Evolutionary conservation across 2,329 filamentous ascomycete species (phyloP).

Genomic region (Curvularia eragrostidis): DNA sequence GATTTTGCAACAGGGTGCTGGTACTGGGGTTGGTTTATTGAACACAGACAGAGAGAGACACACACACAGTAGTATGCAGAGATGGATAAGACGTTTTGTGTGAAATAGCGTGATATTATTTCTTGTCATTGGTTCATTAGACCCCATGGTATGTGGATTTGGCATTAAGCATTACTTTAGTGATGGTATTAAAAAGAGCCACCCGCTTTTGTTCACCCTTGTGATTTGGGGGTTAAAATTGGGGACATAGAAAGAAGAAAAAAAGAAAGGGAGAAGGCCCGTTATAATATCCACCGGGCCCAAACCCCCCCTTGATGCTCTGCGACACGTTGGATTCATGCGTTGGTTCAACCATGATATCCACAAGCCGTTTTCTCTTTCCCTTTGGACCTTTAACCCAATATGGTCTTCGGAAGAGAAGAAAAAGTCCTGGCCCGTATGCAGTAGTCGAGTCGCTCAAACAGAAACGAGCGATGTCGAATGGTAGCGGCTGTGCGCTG

Average conservation of each 20-base stretch:
- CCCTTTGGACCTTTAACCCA: background rate
- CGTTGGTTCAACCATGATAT: slow-evolving; percentile 4
- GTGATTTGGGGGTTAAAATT: background rate
- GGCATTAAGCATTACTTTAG: slow-evolving; percentile 46
- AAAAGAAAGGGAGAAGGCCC: background rate
- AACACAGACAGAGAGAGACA: no score
- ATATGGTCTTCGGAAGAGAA: slow-evolving; percentile 8
- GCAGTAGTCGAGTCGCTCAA: slow-evolving; percentile 29
- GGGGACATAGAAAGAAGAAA: background rate
- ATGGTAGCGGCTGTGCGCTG: slow-evolving; percentile 27
- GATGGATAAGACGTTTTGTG: no score
- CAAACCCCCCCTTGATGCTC: background rate
- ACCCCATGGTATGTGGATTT: slow-evolving; percentile 8
- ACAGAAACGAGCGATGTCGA: slow-evolving; percentile 18
- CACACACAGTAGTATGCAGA: background rate
- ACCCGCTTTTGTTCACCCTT: background rate
- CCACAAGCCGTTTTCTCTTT: slow-evolving; percentile 4
- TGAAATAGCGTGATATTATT: background rate
- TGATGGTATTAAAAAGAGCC: slow-evolving; percentile 29
- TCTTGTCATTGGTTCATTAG: slow-evolving; percentile 9
- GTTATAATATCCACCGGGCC: background rate
- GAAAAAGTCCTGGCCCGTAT: slow-evolving; percentile 13
- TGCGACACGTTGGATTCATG: background rate
- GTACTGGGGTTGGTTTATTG: no score
- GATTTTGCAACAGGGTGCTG: no score